Conservation (phyloP, 768 basidiomycete genomes). For the Daedalea quercina region DNA sequence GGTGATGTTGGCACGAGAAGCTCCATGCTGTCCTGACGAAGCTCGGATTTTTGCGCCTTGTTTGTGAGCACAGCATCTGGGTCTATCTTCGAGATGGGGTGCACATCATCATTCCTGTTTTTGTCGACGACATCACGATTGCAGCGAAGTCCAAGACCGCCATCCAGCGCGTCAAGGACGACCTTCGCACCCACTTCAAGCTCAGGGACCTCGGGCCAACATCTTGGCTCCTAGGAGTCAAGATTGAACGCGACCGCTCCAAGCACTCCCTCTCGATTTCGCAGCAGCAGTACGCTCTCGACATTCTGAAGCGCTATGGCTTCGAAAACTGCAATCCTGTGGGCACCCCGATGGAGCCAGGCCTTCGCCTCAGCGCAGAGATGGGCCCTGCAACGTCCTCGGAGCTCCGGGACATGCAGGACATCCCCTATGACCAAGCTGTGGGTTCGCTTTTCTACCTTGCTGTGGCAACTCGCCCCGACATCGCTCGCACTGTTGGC, state of each 20-base stretch:
- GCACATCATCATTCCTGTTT: constrained; percentile 4
- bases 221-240: constrained; percentile 5
- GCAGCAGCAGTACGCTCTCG: constrained; percentile 17
- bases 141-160: constrained; percentile 17
- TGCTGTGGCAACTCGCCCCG: constrained; percentile 26
- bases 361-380: constrained; percentile 4
- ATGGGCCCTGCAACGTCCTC: not conserved
- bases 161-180: constrained; percentile 2
- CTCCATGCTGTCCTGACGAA: constrained; percentile 17
- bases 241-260: constrained; percentile 5
- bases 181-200: not conserved
- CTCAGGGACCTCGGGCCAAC: constrained; percentile 1
- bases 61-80: constrained; percentile 23
- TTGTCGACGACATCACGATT: constrained; percentile 25
- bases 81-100: not conserved
- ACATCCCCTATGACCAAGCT: constrained; percentile 12
- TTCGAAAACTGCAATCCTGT: constrained; percentile 17
- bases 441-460: constrained; percentile 24
- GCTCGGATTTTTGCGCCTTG: constrained; percentile 18
- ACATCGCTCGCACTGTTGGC: constrained; percentile 24
- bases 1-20: constrained; percentile 30
- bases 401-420: constrained; percentile 2
- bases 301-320: constrained; percentile 16
- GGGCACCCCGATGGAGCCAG: constrained; percentile 15
- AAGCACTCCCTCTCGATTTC: constrained; percentile 11